These are phyloP conservation scores for Solanum sejunctum DNA, from an alignment of 257 asterid species.

Conservation along the genomic window DNA sequence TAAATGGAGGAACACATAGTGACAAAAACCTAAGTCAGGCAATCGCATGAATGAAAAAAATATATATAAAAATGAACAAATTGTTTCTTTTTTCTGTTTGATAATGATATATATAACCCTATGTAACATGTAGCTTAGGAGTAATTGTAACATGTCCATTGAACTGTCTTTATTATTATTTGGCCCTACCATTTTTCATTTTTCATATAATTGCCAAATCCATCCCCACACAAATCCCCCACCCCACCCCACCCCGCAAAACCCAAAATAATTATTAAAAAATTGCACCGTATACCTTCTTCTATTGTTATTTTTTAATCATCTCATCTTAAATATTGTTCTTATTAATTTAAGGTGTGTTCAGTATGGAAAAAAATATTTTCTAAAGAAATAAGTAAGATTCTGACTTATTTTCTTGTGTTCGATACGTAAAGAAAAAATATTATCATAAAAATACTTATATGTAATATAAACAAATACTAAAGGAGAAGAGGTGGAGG, in stretches of 20 bases:
- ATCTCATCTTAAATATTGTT: too few relatives aligned
- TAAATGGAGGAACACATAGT: slow-evolving; percentile 1
- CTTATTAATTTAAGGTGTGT: not conserved
- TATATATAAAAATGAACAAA: not conserved
- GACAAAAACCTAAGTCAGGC: slow-evolving; percentile 8
- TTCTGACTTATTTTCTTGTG: not conserved
- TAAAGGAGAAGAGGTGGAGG: too few relatives aligned
- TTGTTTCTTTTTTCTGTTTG: not conserved
- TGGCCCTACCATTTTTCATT: slow-evolving; percentile 10
- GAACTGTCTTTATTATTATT: slow-evolving; percentile 11
- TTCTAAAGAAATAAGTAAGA: not conserved
- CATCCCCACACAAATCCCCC: not conserved
- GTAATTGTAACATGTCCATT: slow-evolving; percentile 10
- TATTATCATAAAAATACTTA: too few relatives aligned
- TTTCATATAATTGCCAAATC: not conserved
- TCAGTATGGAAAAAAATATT: not conserved
- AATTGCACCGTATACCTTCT: too few relatives aligned
- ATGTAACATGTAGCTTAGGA: not conserved
- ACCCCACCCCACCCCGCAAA: not conserved
- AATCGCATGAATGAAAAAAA: slow-evolving; percentile 1
- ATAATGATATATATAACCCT: not conserved
- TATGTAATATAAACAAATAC: too few relatives aligned
- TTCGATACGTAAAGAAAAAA: too few relatives aligned
- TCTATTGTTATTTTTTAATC: too few relatives aligned
- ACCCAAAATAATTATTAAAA: too few relatives aligned